Evolutionary conservation across 345 rosid species (phyloP), one percentile per base, ranked within the genome.

Genomic region (Triadica sebifera): DNA sequence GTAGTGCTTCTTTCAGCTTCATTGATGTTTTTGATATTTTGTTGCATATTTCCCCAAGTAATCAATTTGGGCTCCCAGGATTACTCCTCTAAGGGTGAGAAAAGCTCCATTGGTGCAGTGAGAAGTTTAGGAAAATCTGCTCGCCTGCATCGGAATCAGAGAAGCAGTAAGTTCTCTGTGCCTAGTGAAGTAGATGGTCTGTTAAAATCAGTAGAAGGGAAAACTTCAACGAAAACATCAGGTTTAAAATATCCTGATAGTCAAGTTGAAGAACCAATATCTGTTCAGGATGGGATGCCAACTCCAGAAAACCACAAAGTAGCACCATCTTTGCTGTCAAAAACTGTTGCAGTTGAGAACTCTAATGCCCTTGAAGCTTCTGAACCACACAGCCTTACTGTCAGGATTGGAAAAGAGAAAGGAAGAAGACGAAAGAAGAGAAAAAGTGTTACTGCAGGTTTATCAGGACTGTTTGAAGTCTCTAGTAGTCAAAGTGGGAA

Each of bases 401-500:
- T 92, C 62, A 84, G 83, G 79, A 85, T 73, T 6, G 83, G 83
- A 46, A 91, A 85, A 82, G 98, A 89, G 70, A 92, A 86, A 72
- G 88, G 90, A 67, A 87, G 87, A 68, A 80, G 89, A 81, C 85
- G 97, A 67, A 89, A 91, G 80, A 94, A 82, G 90, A 87, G 90
- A 78, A 94, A 83, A 84, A 91, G 88, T 69, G 72, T 77, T 25
- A 74, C 79, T 20, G 78, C 86, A 19, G 81, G 74, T 61, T 62
- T 85, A 63, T 66, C 79, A 12, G 86, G 81, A 22, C 69, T 77
- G 6, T 71, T 86, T 20, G 97, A 94, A 67, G 91, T 86, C 38
- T 92, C 97, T 12, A 94, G 98, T 76, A 94, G 95, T 81, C 91
- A 91, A 72, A 94, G 97, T 46, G 98, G 94, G 75, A 89, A 87